Conservation (phyloP, 331 rosid species). For the Spiraea crenata region DNA sequence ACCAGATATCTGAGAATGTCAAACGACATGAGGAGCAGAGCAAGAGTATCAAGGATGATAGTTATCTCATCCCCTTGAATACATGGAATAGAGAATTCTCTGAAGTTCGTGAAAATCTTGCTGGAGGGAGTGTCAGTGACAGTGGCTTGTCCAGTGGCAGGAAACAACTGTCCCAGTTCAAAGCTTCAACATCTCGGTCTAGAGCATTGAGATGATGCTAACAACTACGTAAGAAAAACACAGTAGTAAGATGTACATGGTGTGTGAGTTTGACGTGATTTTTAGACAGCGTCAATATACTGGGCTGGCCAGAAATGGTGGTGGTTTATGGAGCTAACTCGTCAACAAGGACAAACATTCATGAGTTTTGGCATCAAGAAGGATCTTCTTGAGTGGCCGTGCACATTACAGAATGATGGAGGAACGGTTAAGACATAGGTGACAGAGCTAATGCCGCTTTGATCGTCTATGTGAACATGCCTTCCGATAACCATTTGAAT, state of each 20-base stretch:
- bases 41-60: constrained; percentile 76
- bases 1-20: constrained; percentile 88
- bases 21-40: constrained; percentile 80
- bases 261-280: constrained; percentile 15
- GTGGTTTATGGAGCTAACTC: constrained; percentile 7
- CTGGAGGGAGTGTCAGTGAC: constrained; percentile 87
- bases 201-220: constrained; percentile 39
- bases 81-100: constrained; percentile 70
- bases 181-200: constrained; percentile 42
- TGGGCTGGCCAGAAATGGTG: constrained; percentile 3
- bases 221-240: constrained; percentile 6
- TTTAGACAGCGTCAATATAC: constrained; percentile 15
- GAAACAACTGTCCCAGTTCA: constrained; percentile 55
- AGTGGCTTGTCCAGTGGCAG: constrained; percentile 57
- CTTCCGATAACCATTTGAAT: constrained; percentile 10
- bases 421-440: not conserved
- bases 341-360: not conserved
- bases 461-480: not conserved
- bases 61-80: constrained; percentile 62
- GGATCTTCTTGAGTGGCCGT: constrained; percentile 10
- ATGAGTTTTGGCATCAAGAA: constrained; percentile 5
- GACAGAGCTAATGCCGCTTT: constrained; percentile 3
- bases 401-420: constrained; percentile 8
- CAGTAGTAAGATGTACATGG: constrained; percentile 14
- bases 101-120: constrained; percentile 54